These are phyloP conservation scores for Ogataea allantospora DNA, from an alignment of 805 yeast genomes.

Conservation along the genomic window DNA sequence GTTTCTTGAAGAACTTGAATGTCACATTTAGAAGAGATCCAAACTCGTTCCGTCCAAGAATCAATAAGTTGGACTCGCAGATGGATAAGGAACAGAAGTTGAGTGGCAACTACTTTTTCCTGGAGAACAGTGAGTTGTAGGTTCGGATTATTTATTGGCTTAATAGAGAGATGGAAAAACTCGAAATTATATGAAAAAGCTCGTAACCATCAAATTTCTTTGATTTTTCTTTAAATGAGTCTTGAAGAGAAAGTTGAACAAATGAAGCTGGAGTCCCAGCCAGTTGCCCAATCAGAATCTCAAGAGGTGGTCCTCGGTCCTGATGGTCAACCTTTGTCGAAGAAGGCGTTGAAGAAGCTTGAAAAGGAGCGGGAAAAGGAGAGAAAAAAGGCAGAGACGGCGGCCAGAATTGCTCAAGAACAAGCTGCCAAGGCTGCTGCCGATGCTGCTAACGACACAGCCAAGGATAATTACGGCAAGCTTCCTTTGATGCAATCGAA, in stretches of 20 bases:
- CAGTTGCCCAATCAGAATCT: constrained; percentile 16
- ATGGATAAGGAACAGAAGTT: constrained; percentile 98
- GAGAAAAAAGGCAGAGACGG: constrained; percentile 88
- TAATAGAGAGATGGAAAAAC: constrained; percentile 3
- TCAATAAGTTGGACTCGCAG: constrained; percentile 95
- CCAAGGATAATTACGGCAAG: constrained; percentile 86
- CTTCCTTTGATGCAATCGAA: constrained; percentile 79
- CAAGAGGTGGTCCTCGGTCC: constrained; percentile 33
- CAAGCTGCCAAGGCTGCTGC: constrained; percentile 71
- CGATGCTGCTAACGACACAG: constrained; percentile 78
- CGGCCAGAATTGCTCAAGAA: constrained; percentile 82
- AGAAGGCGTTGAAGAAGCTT: constrained; percentile 92
- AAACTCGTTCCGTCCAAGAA: constrained; percentile 96
- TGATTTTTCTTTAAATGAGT: constrained; percentile 7
- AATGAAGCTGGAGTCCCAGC: constrained; percentile 19
- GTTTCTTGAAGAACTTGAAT: constrained; percentile 92
- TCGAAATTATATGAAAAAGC: background rate
- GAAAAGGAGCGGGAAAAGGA: constrained; percentile 92
- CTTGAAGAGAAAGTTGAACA: constrained; percentile 29
- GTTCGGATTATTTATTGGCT: constrained; percentile 8
- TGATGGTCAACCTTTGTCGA: constrained; percentile 85
- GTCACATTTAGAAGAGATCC: constrained; percentile 99
- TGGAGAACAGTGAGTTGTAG: constrained; percentile 59
- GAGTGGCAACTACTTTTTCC: constrained; percentile 92
- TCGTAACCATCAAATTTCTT: constrained; percentile 1